Base-by-base conservation (phyloP, 1,284 basidiomycete species). In the Termitomyces sp. region DNA sequence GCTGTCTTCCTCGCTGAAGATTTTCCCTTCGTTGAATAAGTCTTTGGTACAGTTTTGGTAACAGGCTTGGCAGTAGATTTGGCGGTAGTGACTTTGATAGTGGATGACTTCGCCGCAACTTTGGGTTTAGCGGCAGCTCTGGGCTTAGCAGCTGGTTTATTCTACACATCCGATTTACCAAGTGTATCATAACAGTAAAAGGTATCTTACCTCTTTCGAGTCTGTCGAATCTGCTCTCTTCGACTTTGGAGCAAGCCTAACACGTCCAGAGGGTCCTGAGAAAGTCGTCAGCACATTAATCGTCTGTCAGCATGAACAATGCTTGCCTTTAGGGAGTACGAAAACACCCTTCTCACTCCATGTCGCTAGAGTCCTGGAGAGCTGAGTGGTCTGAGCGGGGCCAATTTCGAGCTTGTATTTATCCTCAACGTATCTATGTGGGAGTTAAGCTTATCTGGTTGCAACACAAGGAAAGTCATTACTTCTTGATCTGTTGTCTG, bases 401-500 rank as follows among this genome's bases (percentile, higher is more conserved):
- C 84, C 86, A 60, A 93, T 85, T 64, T 86, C 83, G 53, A 94
- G 76, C 66, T 86, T 84, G 75, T 93, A 94, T 64, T 76, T 82
- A 57, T 82, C 79, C 69, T 92, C 90, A 44, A 94, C 86, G 69
- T 73, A 94, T 76, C 90, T 89, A 52, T 0, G 21, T 5, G 13
- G 3, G 17, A 5, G n/a, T 55, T 55, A 26, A 56, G 56, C n/a
- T 31, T 15, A 45, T 19, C 2, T n/a, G 15, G 31, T 7, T 12
- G 10, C 1, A 45, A 26, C 21, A 39, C 17, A n/a, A 1, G 42
- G 24, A 13, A 31, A 19, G 46, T 2, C 19, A 17, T 56, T 68
- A 88, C 93, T 93, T 95, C 83, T 96, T 96, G 76, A 97, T 92
- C 67, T 88, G 85, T 57, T 88, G 90, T 54, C 94, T 89, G 64